Evolutionary conservation across 2,329 filamentous ascomycete genomes (phyloP).

Genomic region (Penicillium italicum): DNA sequence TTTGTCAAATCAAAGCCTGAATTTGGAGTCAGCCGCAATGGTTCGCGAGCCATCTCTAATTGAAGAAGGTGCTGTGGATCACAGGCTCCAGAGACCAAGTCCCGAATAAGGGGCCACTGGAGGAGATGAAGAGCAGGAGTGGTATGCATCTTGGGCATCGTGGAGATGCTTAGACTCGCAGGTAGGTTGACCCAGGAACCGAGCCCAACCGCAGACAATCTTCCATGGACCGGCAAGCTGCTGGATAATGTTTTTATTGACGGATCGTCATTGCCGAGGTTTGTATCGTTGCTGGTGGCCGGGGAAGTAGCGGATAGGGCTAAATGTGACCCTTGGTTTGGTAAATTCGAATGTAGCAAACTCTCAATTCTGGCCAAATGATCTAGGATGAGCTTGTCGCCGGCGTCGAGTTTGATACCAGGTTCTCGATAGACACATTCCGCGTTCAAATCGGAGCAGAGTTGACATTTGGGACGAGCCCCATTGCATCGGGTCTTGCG

Average conservation of each 20-base stretch:
- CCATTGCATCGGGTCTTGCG: constrained; percentile 77
- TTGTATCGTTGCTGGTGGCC: constrained; percentile 61
- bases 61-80: constrained; percentile 78
- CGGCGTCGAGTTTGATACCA: constrained; percentile 80
- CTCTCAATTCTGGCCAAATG: constrained; percentile 73
- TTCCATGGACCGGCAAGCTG: constrained; percentile 12
- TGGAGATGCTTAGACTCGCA: constrained; percentile 63
- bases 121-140: constrained; percentile 66
- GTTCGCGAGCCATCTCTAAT: constrained; percentile 73
- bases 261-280: constrained; percentile 56
- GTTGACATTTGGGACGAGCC: constrained; percentile 75
- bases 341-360: constrained; percentile 68
- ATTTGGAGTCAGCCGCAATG: constrained; percentile 58
- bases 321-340: constrained; percentile 28
- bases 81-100: constrained; percentile 71
- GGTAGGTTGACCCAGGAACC: constrained; percentile 65
- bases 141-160: constrained; percentile 80
- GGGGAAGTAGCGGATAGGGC: constrained; percentile 59
- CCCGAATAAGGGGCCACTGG: constrained; percentile 73
- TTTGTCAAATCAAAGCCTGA: constrained; percentile 70
- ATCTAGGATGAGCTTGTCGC: constrained; percentile 80
- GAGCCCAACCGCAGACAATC: constrained; percentile 61
- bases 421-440: constrained; percentile 83
- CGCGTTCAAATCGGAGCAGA: constrained; percentile 76
- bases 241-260: constrained; percentile 37